Evolutionary conservation across 2,329 filamentous ascomycete genomes (phyloP).

Genomic region (Colletotrichum coccodes): DNA sequence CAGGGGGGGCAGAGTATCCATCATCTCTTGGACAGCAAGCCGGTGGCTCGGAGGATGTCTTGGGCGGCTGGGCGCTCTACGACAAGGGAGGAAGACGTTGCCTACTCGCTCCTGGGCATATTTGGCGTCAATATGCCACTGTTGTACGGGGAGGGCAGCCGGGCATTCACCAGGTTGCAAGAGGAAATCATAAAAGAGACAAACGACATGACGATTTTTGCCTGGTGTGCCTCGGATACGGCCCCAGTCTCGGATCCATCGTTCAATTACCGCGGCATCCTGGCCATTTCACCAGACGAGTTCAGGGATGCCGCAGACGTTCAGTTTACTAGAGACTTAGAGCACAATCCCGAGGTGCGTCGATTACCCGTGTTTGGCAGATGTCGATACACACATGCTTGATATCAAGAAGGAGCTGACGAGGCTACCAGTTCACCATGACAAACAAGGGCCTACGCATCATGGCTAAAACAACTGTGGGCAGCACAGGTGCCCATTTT

Average conservation of each 20-base stretch:
- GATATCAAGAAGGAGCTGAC: too few species aligned
- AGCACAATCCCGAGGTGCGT: too few species aligned
- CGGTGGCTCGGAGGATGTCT: slow-evolving; percentile 33
- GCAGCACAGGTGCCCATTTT: too few species aligned
- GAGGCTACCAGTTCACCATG: too few species aligned
- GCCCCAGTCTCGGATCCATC: background rate
- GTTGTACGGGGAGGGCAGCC: slow-evolving; percentile 38
- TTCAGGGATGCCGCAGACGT: too few species aligned
- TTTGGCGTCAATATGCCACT: slow-evolving; percentile 39
- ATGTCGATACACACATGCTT: too few species aligned
- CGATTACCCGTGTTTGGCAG: too few species aligned
- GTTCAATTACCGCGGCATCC: background rate
- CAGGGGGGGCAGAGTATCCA: background rate
- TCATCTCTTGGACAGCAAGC: background rate
- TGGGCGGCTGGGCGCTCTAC: slow-evolving; percentile 38
- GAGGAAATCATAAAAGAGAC: background rate
- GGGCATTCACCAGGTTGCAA: slow-evolving; percentile 35
- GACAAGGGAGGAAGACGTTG: slow-evolving; percentile 36
- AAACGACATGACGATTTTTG: background rate
- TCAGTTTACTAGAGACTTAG: too few species aligned
- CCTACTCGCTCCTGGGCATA: slow-evolving; percentile 39
- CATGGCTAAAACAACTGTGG: too few species aligned
- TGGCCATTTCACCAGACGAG: background rate
- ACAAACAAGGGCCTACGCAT: too few species aligned
- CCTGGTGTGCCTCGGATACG: background rate